Base-by-base conservation (phyloP, 768 basidiomycete species). In the Ramaria sp. region DNA sequence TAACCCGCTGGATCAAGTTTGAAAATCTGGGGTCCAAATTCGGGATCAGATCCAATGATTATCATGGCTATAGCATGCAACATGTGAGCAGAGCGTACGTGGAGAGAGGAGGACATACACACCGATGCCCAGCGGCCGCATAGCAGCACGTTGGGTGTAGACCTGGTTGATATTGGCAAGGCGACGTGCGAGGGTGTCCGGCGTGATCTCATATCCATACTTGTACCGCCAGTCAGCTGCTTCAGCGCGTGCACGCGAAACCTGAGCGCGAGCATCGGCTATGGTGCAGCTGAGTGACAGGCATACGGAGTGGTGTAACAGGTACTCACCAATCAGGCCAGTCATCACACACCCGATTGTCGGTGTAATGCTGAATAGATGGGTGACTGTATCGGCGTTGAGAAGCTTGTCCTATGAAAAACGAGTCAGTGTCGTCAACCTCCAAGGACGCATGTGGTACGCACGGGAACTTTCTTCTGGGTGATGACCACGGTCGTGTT, bases 121-220 rank as follows among this genome's bases (percentile, higher is more conserved):
- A 95, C 95, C 86, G 60, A 98, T 96, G 43, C 95, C 96, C 33
- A 97, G 72, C 1, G 96, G 96, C 42, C 96, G 80, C 94, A 99
- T 97, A 38, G 82, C 96, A 1, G 95, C 95, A 58, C 90, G 80
- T 72, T 99, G 96, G 1, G 96, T 99, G 72, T 97, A 97, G 1
- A 97, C 95, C 72, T 98, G 96, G 67, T 97, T 98, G 70, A 98
- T 92, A 70, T 97, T 96, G 33, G 95, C 96, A 66, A 99, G 74
- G 48, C 95, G 80, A 61, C 93, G 84, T 20, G 96, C 90, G 45
- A 99, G 79, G n/a, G 89, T 86, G 67, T 96, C 94, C 3, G 95
- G 92, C 2, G 94, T 95, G 64, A 99, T 96, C 73, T 99, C 96
- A 67, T 98, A 94, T 30, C 96, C 96, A 66, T 86, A 95, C 70